Conservation (phyloP, 208 protist species). For the Angomonas deanei region DNA sequence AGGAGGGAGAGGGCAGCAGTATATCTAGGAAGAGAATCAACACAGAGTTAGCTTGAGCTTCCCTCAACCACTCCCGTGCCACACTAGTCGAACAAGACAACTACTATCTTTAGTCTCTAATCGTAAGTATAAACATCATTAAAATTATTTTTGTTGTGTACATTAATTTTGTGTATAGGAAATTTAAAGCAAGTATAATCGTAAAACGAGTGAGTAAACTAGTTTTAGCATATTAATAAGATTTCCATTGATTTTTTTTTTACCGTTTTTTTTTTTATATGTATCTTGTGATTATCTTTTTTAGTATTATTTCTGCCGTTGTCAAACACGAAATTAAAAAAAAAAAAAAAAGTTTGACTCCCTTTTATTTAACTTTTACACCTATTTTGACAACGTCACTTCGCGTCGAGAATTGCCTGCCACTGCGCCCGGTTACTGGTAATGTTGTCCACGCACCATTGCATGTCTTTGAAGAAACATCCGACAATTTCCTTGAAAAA, state of each 20-base stretch:
- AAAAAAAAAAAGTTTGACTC: slow-evolving; percentile 6
- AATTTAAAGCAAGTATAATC: too few species aligned
- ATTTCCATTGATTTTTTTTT: too few species aligned
- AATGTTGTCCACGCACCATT: slow-evolving; percentile 75
- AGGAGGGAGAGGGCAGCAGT: neutral
- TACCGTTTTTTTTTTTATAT: neutral
- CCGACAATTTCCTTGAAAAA: slow-evolving; percentile 72
- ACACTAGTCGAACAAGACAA: neutral
- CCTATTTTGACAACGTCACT: neutral
- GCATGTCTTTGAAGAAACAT: slow-evolving; percentile 56
- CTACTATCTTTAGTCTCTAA: neutral
- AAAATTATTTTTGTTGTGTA: too few species aligned
- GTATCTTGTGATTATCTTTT: neutral
- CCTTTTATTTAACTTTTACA: neutral
- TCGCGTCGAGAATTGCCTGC: slow-evolving; percentile 50
- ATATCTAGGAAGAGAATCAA: neutral
- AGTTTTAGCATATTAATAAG: too few species aligned
- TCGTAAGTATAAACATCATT: too few species aligned
- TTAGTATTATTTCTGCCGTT: too few species aligned
- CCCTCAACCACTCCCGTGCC: neutral
- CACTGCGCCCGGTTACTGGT: slow-evolving; percentile 52
- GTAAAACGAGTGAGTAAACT: too few species aligned
- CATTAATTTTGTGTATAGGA: too few species aligned
- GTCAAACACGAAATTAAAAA: slow-evolving; percentile 1
- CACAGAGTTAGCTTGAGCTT: neutral